A percentile compares a stretch with the other conserved stretches of the same genome.
phyloP scores from a whole-genome alignment of 2,329 filamentous ascomycete species.

The Ophiosphaerella korrae region DNA sequence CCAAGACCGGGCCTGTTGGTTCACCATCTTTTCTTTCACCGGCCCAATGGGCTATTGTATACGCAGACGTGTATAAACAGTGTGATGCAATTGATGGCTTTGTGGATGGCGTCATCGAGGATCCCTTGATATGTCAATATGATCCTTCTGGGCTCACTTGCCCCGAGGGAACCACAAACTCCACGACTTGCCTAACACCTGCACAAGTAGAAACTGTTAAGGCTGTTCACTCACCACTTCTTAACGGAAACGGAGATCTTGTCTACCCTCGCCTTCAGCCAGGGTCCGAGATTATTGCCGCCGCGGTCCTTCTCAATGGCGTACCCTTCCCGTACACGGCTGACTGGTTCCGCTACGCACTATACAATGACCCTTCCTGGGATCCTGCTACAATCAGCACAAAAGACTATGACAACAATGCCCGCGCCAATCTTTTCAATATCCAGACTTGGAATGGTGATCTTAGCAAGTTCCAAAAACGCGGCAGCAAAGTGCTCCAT shows the following conservation, averaged over 20 bases:
- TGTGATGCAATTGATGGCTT: conserved; percentile 58
- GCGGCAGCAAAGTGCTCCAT: conserved; percentile 54
- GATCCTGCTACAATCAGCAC: conserved; percentile 46
- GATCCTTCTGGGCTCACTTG: conserved; percentile 49
- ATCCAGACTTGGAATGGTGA: conserved; percentile 52
- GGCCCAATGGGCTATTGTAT: conserved; percentile 47
- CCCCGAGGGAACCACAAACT: conserved; percentile 27
- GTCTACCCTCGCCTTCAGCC: conserved; percentile 59
- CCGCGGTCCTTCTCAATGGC: conserved; percentile 47
- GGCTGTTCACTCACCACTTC: conserved; percentile 50
- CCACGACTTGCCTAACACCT: conserved; percentile 51
- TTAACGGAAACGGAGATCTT: conserved; percentile 50
- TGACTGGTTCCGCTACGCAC: conserved; percentile 57
- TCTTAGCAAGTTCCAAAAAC: conserved; percentile 42
- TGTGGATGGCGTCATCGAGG: conserved; percentile 56
- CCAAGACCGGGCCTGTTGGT: conserved; percentile 27
- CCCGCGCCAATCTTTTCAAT: conserved; percentile 43
- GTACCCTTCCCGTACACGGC: conserved; percentile 50
- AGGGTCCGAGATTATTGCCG: conserved; percentile 51
- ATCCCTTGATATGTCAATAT: conserved; percentile 53
- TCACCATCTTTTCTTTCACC: conserved; percentile 48
- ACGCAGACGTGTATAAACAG: conserved; percentile 53
- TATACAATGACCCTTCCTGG: conserved; percentile 54
- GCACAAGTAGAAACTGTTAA: conserved; percentile 53
- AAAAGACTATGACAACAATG: conserved; percentile 50